Conservation (phyloP, 305 asterid species). For the Nicotiana rustica region DNA sequence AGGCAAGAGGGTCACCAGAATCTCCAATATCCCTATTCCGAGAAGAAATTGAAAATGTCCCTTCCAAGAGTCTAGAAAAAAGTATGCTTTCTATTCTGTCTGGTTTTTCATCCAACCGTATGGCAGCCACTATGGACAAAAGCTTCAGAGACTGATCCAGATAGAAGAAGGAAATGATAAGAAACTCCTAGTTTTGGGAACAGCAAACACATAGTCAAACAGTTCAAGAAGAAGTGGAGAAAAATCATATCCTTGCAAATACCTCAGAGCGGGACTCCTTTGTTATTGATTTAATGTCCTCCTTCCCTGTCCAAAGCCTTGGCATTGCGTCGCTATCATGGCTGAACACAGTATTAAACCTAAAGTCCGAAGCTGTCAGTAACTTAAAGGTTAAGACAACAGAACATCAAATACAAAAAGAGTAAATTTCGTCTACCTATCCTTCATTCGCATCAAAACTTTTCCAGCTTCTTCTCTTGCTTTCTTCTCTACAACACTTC, state of each 20-base stretch:
- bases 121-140: conserved; percentile 59
- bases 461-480: conserved; percentile 74
- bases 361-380: conserved; percentile 38
- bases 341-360: conserved; percentile 65
- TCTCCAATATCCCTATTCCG: conserved; percentile 39
- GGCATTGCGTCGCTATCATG: conserved; percentile 73
- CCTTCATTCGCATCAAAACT: conserved; percentile 67
- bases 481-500: conserved; percentile 58
- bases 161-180: conserved; percentile 30
- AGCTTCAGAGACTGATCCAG: conserved; percentile 58
- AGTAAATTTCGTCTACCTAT: conserved; percentile 49
- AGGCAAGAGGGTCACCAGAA: conserved; percentile 65
- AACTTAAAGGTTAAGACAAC: not conserved
- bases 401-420: conserved; percentile 18
- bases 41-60: conserved; percentile 39
- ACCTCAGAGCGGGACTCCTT: conserved; percentile 70
- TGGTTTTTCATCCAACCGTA: conserved; percentile 54
- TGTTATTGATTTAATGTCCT: conserved; percentile 67
- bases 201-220: not conserved
- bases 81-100: conserved; percentile 59
- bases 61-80: conserved; percentile 50
- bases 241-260: conserved; percentile 30
- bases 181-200: conserved; percentile 12
- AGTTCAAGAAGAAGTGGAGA: not conserved
- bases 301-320: conserved; percentile 84